Evolutionary conservation across 495 filamentous ascomycete genomes (phyloP).

Genomic region (Tetracladium setigerum): DNA sequence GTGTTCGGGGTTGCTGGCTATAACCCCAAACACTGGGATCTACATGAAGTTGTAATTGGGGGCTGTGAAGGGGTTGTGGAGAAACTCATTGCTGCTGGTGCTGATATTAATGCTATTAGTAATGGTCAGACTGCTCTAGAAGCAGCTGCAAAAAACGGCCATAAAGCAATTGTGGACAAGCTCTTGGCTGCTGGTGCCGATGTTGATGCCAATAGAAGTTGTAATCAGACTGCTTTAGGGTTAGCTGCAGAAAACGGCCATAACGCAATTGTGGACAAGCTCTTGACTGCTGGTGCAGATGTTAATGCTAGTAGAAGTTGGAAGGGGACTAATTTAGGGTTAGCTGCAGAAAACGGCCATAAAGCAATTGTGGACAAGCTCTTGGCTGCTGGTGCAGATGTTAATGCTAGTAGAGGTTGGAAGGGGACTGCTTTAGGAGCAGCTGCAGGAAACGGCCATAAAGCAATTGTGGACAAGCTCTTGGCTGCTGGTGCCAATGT

Average conservation of each 20-base stretch:
- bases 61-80: conserved; percentile 7
- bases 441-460: neutral
- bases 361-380: conserved; percentile 6
- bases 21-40: conserved; percentile 2
- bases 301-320: neutral
- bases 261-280: neutral
- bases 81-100: conserved; percentile 8
- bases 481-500: neutral
- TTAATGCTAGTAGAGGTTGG: neutral
- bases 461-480: neutral
- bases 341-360: neutral
- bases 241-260: neutral
- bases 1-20: conserved; percentile 7
- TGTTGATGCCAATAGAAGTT: conserved; percentile 1
- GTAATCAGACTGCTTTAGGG: conserved; percentile 1
- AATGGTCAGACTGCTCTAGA: conserved; percentile 6
- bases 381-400: conserved; percentile 8
- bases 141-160: conserved; percentile 5
- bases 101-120: conserved; percentile 3
- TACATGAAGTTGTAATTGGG: neutral
- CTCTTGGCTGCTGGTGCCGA: conserved; percentile 8
- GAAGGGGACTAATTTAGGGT: neutral
- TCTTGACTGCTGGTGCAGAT: neutral
- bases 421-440: neutral
- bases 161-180: neutral